A percentile compares a stretch with the other conserved stretches of the same genome.
Conservation (phyloP, 257 asterid species). For the Ajuga chamaepitys region DNA sequence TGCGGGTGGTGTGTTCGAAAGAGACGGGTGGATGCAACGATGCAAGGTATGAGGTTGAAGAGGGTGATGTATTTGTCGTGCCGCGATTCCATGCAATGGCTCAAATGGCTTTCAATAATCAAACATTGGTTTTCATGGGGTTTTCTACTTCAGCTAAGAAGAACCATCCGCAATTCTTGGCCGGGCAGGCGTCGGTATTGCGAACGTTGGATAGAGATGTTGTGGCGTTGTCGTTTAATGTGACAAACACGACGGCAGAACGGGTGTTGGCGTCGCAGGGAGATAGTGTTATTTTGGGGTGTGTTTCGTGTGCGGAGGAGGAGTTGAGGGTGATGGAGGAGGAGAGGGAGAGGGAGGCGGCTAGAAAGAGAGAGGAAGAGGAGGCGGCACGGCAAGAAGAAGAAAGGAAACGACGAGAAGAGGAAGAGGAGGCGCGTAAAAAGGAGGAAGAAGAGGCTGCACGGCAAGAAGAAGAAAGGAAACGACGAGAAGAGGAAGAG, state of each 20-base stretch:
- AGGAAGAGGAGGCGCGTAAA: not conserved
- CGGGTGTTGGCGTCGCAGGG: constrained; percentile 31
- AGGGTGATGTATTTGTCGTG: constrained; percentile 64
- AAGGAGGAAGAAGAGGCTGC: constrained; percentile 6
- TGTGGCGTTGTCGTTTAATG: constrained; percentile 41
- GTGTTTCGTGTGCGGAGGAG: constrained; percentile 79
- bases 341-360: constrained; percentile 41
- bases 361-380: constrained; percentile 30
- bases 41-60: constrained; percentile 43
- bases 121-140: constrained; percentile 63
- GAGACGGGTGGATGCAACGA: constrained; percentile 24
- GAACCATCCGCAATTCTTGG: constrained; percentile 66
- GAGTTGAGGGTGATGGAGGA: constrained; percentile 48
- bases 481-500: constrained; percentile 5
- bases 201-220: constrained; percentile 44
- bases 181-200: constrained; percentile 63
- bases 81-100: constrained; percentile 79
- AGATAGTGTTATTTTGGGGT: constrained; percentile 51
- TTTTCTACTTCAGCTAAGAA: constrained; percentile 39
- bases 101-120: constrained; percentile 75
- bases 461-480: not conserved
- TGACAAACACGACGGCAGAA: constrained; percentile 31
- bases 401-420: constrained; percentile 23
- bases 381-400: constrained; percentile 18
- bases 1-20: constrained; percentile 45